These are phyloP conservation scores for Aureobasidium melanogenum DNA, from an alignment of 2,329 filamentous ascomycete genomes.

Conservation along the genomic window DNA sequence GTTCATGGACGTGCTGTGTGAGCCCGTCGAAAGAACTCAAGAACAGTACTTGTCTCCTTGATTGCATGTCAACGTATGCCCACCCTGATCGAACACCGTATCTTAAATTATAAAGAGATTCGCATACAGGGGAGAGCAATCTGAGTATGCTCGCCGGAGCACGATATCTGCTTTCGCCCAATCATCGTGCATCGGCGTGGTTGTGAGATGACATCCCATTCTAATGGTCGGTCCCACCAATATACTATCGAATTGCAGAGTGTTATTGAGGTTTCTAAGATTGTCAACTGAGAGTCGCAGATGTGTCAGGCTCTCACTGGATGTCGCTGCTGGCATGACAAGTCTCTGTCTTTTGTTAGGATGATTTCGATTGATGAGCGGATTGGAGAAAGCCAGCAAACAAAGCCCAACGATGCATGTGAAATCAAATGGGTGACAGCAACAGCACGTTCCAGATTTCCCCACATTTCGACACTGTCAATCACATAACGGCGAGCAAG, in stretches of 20 bases:
- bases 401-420: background rate
- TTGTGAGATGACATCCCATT: too few relatives aligned
- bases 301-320: background rate
- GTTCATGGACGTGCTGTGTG: background rate
- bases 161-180: background rate
- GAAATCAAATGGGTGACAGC: constrained; percentile 2
- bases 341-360: background rate
- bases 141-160: background rate
- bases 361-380: background rate
- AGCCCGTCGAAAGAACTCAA: background rate
- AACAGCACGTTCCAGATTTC: background rate
- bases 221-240: background rate
- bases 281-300: background rate
- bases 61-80: background rate
- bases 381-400: background rate
- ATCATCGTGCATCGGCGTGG: too few relatives aligned
- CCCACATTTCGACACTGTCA: background rate
- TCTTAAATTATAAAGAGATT: background rate
- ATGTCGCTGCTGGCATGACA: background rate
- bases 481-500: background rate
- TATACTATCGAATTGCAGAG: background rate
- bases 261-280: background rate
- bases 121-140: background rate
- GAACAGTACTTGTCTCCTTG: background rate
- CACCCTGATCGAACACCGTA: background rate